A percentile compares a stretch with the other conserved stretches of the same genome.
phyloP scores from a whole-genome alignment of 2,329 filamentous ascomycete genomes.

The Clathrospora elynae region DNA sequence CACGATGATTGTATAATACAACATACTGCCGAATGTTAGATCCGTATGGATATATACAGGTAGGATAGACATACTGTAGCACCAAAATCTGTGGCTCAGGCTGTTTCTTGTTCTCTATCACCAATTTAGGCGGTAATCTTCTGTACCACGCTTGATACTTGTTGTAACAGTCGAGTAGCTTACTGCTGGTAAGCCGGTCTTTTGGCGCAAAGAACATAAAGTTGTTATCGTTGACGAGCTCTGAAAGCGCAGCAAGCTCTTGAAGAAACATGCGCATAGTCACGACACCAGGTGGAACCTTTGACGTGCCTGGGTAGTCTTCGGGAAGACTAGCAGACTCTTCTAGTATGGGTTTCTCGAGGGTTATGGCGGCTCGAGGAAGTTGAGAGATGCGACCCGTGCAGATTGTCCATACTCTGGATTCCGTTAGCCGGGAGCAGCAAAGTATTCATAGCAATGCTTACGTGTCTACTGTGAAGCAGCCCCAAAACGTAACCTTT shows the following conservation, averaged over 20 bases:
- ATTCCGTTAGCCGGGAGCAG: conserved; percentile 8
- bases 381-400: conserved; percentile 56
- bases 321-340: conserved; percentile 61
- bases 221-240: conserved; percentile 73
- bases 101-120: conserved; percentile 54
- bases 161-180: conserved; percentile 67
- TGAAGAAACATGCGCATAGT: conserved; percentile 48
- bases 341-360: conserved; percentile 58
- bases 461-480: conserved; percentile 56
- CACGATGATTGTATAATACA: conserved; percentile 71
- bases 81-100: conserved; percentile 75
- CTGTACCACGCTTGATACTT: conserved; percentile 75
- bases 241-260: conserved; percentile 71
- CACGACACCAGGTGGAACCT: conserved; percentile 20
- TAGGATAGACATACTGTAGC: conserved; percentile 66
- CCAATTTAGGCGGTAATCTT: conserved; percentile 66
- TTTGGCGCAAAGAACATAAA: conserved; percentile 75
- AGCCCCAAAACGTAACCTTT: conserved; percentile 60
- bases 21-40: conserved; percentile 55
- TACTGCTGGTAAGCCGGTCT: conserved; percentile 66
- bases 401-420: conserved; percentile 53
- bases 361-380: conserved; percentile 55
- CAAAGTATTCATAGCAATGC: conserved; percentile 20
- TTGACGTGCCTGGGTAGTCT: conserved; percentile 15
- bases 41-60: neutral